phyloP scores from a whole-genome alignment of 805 yeast species.

The Lachancea fermentati region DNA sequence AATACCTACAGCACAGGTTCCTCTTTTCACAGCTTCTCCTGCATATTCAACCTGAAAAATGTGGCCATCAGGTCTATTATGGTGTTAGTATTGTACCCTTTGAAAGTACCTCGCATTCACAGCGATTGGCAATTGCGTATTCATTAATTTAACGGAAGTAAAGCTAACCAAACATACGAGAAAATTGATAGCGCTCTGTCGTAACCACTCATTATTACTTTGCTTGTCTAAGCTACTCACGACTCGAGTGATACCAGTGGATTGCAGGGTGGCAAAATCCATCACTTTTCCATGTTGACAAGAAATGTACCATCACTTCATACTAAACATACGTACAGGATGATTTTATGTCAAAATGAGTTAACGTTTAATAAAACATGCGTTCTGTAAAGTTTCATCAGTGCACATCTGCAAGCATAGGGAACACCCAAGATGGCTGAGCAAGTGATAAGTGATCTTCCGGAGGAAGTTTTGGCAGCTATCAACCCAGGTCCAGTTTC shows the following conservation, averaged over 20 bases:
- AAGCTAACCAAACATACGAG: no score
- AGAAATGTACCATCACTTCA: not conserved
- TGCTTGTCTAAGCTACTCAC: not conserved
- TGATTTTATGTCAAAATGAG: no score
- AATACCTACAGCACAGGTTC: slow-evolving; percentile 97
- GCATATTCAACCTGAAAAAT: slow-evolving; percentile 99
- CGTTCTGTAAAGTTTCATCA: no score
- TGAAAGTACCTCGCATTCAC: not conserved
- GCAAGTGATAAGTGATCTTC: slow-evolving; percentile 11
- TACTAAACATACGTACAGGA: not conserved
- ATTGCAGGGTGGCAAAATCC: slow-evolving; percentile 9
- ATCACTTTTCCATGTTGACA: not conserved
- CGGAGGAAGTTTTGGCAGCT: slow-evolving; percentile 12
- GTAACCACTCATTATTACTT: slow-evolving; percentile 83
- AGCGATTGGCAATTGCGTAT: not conserved
- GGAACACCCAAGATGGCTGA: no score
- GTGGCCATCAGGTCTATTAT: slow-evolving; percentile 88
- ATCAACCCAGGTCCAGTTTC: slow-evolving; percentile 9
- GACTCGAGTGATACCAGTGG: not conserved
- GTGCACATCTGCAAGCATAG: no score
- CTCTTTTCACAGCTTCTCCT: slow-evolving; percentile 94
- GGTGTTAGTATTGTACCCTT: slow-evolving; percentile 28
- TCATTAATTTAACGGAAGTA: not conserved
- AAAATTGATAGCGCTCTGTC: slow-evolving; percentile 97
- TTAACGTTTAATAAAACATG: no score